Conservation (phyloP, 306 rosid genomes). For the Rubus idaeus region DNA sequence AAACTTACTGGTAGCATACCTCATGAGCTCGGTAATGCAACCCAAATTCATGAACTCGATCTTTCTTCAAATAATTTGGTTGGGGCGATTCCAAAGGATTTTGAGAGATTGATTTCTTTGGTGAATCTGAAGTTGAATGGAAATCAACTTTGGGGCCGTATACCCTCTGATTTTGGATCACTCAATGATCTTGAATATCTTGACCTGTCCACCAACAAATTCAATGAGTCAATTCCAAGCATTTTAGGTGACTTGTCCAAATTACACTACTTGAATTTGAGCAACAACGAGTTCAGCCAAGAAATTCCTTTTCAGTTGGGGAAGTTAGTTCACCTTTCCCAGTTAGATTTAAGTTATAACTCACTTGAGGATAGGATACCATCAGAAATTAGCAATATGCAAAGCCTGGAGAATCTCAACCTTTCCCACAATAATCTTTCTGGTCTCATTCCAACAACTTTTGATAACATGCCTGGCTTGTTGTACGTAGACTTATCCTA, state of each 20-base stretch:
- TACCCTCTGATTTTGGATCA: not conserved
- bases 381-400: not conserved
- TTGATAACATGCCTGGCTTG: not conserved
- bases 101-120: not conserved
- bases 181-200: not conserved
- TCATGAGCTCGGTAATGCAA: not conserved
- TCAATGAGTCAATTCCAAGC: not conserved
- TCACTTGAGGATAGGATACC: not conserved
- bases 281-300: not conserved
- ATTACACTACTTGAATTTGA: not conserved
- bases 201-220: not conserved
- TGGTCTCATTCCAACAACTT: not conserved
- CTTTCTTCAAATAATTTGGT: not conserved
- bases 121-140: not conserved
- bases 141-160: not conserved
- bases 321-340: not conserved
- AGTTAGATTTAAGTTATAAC: not conserved
- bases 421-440: slow-evolving; percentile 8
- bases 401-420: not conserved
- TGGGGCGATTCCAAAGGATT: not conserved
- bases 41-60: not conserved
- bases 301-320: not conserved
- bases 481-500: not conserved
- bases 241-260: not conserved
- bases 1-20: not conserved